These are phyloP conservation scores for Ichthyophthirius multifiliis DNA, from an alignment of 169 alveolate species.

Conservation along the genomic window DNA sequence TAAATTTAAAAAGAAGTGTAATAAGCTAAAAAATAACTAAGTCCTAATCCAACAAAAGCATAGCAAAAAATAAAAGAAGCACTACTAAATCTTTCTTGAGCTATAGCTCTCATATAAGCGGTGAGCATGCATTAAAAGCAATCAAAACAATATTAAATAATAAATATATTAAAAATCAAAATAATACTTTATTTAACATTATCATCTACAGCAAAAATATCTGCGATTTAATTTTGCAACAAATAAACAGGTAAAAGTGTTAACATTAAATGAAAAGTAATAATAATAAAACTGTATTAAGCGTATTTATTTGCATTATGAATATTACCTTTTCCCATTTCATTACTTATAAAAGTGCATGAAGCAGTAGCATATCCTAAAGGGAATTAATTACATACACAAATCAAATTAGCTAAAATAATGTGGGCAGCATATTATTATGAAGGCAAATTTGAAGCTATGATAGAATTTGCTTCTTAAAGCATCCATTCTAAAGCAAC, in stretches of 20 bases:
- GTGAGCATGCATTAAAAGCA: constrained; percentile 6
- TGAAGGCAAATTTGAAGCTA: neutral
- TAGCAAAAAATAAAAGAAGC: constrained; percentile 20
- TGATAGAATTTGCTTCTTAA: constrained; percentile 1
- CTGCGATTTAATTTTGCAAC: neutral
- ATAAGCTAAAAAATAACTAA: neutral
- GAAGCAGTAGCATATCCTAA: constrained; percentile 4
- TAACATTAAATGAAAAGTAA: neutral
- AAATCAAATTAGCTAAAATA: neutral
- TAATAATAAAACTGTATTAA: neutral
- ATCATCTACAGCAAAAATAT: neutral
- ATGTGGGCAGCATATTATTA: neutral
- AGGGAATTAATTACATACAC: neutral
- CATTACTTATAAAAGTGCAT: constrained; percentile 4
- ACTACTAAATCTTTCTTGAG: constrained; percentile 1
- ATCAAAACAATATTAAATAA: neutral
- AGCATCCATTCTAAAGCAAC: constrained; percentile 20
- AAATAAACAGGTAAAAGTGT: neutral
- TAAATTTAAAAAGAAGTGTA: neutral
- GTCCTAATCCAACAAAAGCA: neutral
- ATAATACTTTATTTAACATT: neutral
- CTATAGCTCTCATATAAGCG: constrained; percentile 31
- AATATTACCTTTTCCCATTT: constrained; percentile 14
- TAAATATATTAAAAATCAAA: neutral
- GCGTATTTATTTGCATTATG: constrained; percentile 8